Conservation (phyloP, 2,329 filamentous ascomycete species). For the Ophiostoma pallidulum region DNA sequence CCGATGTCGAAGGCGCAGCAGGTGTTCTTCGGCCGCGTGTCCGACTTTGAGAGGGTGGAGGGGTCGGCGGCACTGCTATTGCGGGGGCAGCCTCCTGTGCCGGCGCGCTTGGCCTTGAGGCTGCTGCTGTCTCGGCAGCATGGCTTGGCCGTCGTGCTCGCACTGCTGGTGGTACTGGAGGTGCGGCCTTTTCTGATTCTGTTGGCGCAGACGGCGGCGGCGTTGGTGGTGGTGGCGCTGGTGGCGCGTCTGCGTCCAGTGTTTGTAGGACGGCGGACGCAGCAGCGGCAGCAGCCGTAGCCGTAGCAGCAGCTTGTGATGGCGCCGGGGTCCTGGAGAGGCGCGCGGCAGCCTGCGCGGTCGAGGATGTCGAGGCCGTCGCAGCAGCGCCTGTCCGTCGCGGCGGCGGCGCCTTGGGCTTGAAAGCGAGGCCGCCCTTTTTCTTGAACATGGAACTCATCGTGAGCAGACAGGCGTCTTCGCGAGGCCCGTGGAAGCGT, state of each 20-base stretch:
- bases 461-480: neutral
- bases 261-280: neutral
- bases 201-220: neutral
- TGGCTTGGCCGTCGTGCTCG: constrained; percentile 1
- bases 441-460: constrained; percentile 49
- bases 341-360: constrained; percentile 16
- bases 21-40: neutral
- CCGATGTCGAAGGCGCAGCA: too few species aligned
- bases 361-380: constrained; percentile 27
- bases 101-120: neutral
- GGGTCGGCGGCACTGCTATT: constrained; percentile 3
- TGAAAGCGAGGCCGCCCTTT: constrained; percentile 56
- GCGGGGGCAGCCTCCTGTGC: neutral
- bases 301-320: constrained; percentile 1
- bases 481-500: neutral
- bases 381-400: constrained; percentile 40
- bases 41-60: neutral
- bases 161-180: neutral
- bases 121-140: neutral
- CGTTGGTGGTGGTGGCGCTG: too few species aligned
- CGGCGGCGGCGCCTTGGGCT: constrained; percentile 52
- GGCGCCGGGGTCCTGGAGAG: constrained; percentile 16
- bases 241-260: neutral
- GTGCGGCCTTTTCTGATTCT: neutral
- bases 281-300: neutral